Evolutionary conservation across 1,139 yeast species (phyloP), one percentile per base, ranked within the genome.

Genomic region (Meyerozyma sp.): DNA sequence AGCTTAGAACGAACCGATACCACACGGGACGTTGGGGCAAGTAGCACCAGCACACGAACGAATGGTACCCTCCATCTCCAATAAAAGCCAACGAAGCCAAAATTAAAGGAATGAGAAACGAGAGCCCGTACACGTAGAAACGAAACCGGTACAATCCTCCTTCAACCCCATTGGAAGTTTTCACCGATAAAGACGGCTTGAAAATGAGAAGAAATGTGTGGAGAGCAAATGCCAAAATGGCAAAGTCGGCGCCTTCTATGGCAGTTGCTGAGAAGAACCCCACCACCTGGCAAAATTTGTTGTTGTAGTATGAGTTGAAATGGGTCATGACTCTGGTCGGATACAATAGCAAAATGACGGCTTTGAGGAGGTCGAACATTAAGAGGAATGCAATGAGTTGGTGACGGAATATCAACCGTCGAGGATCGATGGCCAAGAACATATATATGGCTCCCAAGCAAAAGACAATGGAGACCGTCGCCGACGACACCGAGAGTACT

Each of bases 161-260:
- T 62, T 85, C 93, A 16, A 75, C 62, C 42, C 70, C 68, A 53
- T 68, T 64, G 30, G 68, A 66, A 54, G 76, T 74, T 48, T 70
- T 74, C 46, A 73, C 70, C 41, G 73, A 70, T 35, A 70, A 57
- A 29, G 54, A 56, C 0, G 94, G 89, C 49, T 69, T 69, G 61
- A 87, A 87, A 16, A 90, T 84, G 28, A 89, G 67, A 39, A 90
- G 61, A 36, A 82, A 89, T 7, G 93, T 84, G 61, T 90, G 96
- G 18, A 89, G 63, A 2, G 97, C 96, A 63, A 90, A 84, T 29
- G 87, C 76, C 39, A 89, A 66, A 41, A 90, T 90, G 23, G 95
- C 94, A 38, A 88, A 62, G 63, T 90, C 97, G 2, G 94, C 90
- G 13, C 95, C 96, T 61, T 89, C 95, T 26, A 87, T 84, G 28